Base-by-base conservation (phyloP, 164 flowering plant genomes). In the Annona squamosa region DNA sequence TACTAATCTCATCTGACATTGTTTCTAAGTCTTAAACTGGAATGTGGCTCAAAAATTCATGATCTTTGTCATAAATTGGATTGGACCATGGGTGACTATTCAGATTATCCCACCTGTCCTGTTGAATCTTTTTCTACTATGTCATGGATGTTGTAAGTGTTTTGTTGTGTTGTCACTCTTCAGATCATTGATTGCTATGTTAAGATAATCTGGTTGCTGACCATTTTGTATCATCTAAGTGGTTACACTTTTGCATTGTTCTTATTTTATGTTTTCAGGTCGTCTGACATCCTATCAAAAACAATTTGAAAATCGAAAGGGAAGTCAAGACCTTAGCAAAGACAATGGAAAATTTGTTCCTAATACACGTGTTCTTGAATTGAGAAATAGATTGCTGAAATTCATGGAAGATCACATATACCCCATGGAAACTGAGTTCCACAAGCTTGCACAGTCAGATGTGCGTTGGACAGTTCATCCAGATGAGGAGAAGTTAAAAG, bases 381-480 rank as follows among this genome's bases (percentile, higher is more conserved):
- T 95, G 82, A 83, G 89, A 74, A 82, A 84, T 42, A 90, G 72
- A 71, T 81, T 95, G 86, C 85, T 89, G 37, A 89, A 87, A 80
- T 95, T 95, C 77, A 89, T 95, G 93, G 91, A 90, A 74, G 80
- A 85, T 75, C 91, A 86, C 79, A 88, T 95, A 79, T 90, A 91
- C 69, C 99, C 99, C 10, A 78, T 84, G 91, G 99, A 95, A 84
- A 85, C 78, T 67, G 91, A 90, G 63, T 90, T 95, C 74, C 76
- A 77, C 76, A 83, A 88, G 73, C 97, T 86, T 80, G 97, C 99
- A 43, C 77, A 73, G 62, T 91, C 98, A 73, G 56, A 76, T 67
- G 74, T 68, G 75, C 96, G 98, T 13, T 95, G 98, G 99, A 89
- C 97, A 3, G 75, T 91, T 72, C 97, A 95, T 79, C 99, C 99